phyloP scores from a whole-genome alignment of 2,329 filamentous ascomycete species.

The Ceratocystis cacaofunesta region DNA sequence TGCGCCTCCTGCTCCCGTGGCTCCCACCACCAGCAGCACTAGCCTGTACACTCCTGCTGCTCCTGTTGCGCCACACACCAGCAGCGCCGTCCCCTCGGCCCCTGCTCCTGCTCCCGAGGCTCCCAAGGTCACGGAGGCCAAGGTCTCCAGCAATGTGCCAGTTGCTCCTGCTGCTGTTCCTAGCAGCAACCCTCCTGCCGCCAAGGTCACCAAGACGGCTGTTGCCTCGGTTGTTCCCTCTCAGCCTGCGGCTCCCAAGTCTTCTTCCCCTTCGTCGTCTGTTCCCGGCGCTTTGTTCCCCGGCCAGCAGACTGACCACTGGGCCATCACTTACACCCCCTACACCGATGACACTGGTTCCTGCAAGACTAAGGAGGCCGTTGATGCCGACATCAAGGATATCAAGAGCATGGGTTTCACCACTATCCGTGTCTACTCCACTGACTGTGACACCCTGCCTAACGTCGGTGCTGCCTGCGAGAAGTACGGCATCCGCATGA shows the following conservation, averaged over 20 bases:
- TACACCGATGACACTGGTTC: conserved; percentile 41
- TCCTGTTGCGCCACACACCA: background rate
- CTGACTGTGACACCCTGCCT: conserved; percentile 71
- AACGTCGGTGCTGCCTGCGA: conserved; percentile 57
- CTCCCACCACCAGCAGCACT: background rate
- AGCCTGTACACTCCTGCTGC: background rate
- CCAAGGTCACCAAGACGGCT: conserved; percentile 19
- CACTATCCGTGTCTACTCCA: conserved; percentile 71
- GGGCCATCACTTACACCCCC: conserved; percentile 69
- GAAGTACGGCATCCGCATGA: conserved; percentile 56
- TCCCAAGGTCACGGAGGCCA: background rate
- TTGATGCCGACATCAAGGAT: conserved; percentile 43
- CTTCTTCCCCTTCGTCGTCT: conserved; percentile 18
- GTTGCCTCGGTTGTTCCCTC: conserved; percentile 20
- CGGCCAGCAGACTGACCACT: conserved; percentile 38
- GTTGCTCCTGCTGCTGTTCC: background rate
- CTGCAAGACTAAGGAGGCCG: conserved; percentile 49
- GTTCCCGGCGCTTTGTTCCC: conserved; percentile 23
- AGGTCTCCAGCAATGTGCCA: background rate
- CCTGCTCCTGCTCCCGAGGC: background rate
- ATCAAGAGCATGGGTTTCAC: conserved; percentile 55
- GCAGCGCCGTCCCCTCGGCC: background rate
- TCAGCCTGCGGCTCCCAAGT: conserved; percentile 20
- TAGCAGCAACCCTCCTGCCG: background rate
- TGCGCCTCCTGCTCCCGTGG: conserved; percentile 14